Base-by-base conservation (phyloP, 768 basidiomycete genomes). In the Pseudohyphozyma bogoriensis region DNA sequence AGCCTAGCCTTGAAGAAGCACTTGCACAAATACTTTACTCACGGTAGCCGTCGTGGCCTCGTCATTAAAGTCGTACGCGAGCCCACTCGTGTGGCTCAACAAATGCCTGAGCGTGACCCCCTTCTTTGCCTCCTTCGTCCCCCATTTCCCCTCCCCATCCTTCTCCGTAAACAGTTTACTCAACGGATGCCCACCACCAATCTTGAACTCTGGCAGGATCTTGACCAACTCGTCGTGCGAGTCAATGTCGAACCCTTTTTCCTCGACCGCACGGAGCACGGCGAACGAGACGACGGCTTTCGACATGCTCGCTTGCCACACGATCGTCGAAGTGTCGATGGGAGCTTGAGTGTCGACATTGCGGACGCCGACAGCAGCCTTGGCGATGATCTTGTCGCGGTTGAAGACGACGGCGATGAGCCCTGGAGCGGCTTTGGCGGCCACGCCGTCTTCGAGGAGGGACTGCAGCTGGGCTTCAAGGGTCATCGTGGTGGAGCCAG, bases 121-220 rank as follows among this genome's bases (percentile, higher is more conserved):
- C 3, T 52, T 33, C 32, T 47, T 32, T 2, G 58, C 51, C 8
- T 36, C 24, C n/a, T 40, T 45, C 18, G 56, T 52, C 35, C 13
- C 40, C 45, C 51, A 49, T 16, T 56, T 49, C 31, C 63, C 63
- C 18, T 59, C 37, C 36, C 49, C 58, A 32, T 56, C 63, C 29
- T 46, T 56, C 4, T 55, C 63, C 20, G 59, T 58, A 36, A 59
- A 47, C 1, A 64, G 24, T 29, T 40, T 39, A 51, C 51, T 51
- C 5, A 57, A 10, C 33, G 24, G 32, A 7, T 42, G 12, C 4
- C 56, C 60, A 11, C 33, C 35, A 2, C 13, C 32, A 32, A 36
- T 50, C 37, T 53, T 54, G 29, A 64, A 29, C 51, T 64, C 58
- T 10, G 63, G 63, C 3, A 64, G 22, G 45, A 59, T 22, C 51